Evolutionary conservation across 1,284 basidiomycete genomes (phyloP), one percentile per base, ranked within the genome.

Genomic region (Coniferiporia weirii): DNA sequence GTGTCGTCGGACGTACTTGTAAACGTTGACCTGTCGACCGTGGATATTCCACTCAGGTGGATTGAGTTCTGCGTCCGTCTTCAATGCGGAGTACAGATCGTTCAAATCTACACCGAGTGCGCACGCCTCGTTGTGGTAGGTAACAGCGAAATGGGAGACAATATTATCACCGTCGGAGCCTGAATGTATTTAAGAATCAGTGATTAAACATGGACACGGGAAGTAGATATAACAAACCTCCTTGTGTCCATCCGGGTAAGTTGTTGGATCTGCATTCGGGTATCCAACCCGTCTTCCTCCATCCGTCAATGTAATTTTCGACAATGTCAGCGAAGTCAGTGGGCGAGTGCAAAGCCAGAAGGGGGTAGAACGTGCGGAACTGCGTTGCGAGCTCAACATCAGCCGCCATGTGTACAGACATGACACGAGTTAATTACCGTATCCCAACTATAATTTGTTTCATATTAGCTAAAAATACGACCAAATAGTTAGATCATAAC

Each of bases 271-370:
- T 77, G 67, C 84, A 86, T 67, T 87, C 85, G 15, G 85, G 85
- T 81, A 87, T 84, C 83, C 84, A 87, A 2, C 85, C 85, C 55
- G 79, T 76, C 70, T 85, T 85, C 48, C 83, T 75, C 79, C 81
- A 87, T 32, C 81, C 83, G 64, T 87, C 84, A 59, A 87, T 83
- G 67, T 87, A 86, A 66, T 69, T 84, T 64, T 86, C 83, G 12
- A 86, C 84, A 48, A 87, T 87, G 63, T 87, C 80, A 1, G 84
- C 80, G 64, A 80, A 87, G 59, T 84, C 82, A 1, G 79, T 76
- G 0, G 84, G 84, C 6, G 84, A 86, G 64, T 84, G 81, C 34
- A 88, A 75, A 7, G 80, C 71, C 78, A 87, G 78, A 32, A 86
- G 72, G 0, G 85, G 85, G 65, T 81, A 87, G 69, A 82, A 84